Conservation (phyloP, 2,329 filamentous ascomycete species). For the Cercospora canescens region DNA sequence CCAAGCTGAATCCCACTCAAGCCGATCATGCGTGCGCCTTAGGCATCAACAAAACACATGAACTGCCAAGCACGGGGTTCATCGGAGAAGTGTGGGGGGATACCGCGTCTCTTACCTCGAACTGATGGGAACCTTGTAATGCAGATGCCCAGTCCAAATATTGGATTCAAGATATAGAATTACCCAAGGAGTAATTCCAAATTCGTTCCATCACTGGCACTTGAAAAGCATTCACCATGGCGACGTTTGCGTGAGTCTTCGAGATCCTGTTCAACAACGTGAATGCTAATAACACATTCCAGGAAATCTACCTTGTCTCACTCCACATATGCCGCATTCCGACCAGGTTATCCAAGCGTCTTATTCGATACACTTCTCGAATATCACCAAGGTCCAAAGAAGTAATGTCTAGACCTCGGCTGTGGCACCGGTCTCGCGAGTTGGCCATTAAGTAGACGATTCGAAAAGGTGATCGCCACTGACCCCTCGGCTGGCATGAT, state of each 20-base stretch:
- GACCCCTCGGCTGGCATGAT: conserved; percentile 62
- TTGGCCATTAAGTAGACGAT: conserved; percentile 55
- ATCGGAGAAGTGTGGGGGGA: too few relatives aligned
- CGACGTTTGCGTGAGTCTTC: conserved; percentile 14
- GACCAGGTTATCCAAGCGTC: conserved; percentile 58
- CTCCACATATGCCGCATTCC: conserved; percentile 60
- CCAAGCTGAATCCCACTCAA: too few relatives aligned
- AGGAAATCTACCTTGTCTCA: conserved; percentile 60
- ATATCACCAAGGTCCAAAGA: conserved; percentile 51
- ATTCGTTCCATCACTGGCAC: not conserved
- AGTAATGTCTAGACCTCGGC: conserved; percentile 58
- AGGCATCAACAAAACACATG: too few relatives aligned
- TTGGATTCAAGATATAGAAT: too few relatives aligned
- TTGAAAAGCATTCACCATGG: conserved; percentile 1
- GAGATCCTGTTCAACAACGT: not conserved
- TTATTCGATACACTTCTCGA: conserved; percentile 56
- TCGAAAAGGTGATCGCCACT: conserved; percentile 53
- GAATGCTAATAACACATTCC: not conserved
- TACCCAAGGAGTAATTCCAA: not conserved
- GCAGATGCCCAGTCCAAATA: too few relatives aligned
- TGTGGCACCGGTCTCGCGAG: conserved; percentile 63
- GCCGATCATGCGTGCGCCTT: too few relatives aligned
- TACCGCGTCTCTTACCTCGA: too few relatives aligned
- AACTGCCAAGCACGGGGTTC: too few relatives aligned
- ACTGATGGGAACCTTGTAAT: too few relatives aligned